These are phyloP conservation scores for Syzygium aqueum DNA, from an alignment of 345 rosid genomes.

Conservation along the genomic window DNA sequence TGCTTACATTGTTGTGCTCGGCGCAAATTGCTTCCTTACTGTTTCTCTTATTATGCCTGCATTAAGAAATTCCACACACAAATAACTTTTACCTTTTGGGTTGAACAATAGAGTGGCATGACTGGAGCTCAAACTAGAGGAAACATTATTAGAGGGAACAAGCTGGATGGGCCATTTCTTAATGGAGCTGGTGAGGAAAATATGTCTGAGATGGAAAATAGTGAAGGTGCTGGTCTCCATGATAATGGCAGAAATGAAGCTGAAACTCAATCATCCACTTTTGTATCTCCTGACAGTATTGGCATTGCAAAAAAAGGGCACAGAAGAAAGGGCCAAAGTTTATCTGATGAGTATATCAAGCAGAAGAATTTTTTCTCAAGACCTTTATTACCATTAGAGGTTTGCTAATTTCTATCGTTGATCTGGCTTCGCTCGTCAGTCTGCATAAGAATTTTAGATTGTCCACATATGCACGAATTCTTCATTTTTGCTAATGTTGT, in stretches of 20 bases:
- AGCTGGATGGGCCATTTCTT: slow-evolving; percentile 19
- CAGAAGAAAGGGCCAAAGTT: slow-evolving; percentile 8
- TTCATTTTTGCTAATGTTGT: not conserved
- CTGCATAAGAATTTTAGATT: not conserved
- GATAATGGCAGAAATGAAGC: slow-evolving; percentile 3
- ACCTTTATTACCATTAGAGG: slow-evolving; percentile 71
- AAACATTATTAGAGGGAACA: slow-evolving; percentile 38
- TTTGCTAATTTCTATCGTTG: slow-evolving; percentile 16
- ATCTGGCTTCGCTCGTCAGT: not conserved
- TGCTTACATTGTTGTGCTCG: not conserved
- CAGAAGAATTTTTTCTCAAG: slow-evolving; percentile 24
- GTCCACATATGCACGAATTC: not conserved
- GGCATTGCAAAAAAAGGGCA: slow-evolving; percentile 15
- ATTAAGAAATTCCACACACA: not conserved
- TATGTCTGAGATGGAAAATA: slow-evolving; percentile 21
- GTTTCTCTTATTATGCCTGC: not conserved
- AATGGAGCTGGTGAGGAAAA: slow-evolving; percentile 19
- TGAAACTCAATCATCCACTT: slow-evolving; percentile 8
- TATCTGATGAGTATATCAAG: slow-evolving; percentile 19
- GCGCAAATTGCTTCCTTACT: not conserved
- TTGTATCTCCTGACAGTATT: slow-evolving; percentile 16
- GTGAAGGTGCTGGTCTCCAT: slow-evolving; percentile 4
- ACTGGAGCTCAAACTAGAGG: slow-evolving; percentile 23
- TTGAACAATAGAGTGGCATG: slow-evolving; percentile 15
- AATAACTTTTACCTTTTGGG: not conserved